phyloP scores from a whole-genome alignment of 2,329 filamentous ascomycete genomes.

The Alternaria tenuissima region DNA sequence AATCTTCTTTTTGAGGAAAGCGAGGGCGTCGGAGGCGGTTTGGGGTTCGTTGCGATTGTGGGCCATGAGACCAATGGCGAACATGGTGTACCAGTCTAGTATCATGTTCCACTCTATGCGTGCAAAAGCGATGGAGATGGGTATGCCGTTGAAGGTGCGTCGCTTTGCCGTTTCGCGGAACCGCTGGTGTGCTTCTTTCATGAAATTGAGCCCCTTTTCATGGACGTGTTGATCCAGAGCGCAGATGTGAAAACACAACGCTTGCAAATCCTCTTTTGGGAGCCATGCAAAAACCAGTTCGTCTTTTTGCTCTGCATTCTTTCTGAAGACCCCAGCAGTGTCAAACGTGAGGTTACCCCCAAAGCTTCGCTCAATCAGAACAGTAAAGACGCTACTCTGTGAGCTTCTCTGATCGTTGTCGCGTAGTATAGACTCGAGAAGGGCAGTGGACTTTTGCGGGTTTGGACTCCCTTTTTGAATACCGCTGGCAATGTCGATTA shows the following conservation, averaged over 20 bases:
- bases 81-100: constrained; percentile 72
- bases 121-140: constrained; percentile 32
- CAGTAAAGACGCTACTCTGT: constrained; percentile 50
- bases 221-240: constrained; percentile 64
- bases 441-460: constrained; percentile 65
- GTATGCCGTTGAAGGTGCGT: constrained; percentile 24
- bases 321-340: constrained; percentile 56
- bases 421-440: constrained; percentile 60
- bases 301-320: constrained; percentile 47
- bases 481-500: constrained; percentile 75
- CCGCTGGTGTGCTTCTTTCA: constrained; percentile 64
- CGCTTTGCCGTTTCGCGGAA: constrained; percentile 51
- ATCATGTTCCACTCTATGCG: constrained; percentile 70
- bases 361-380: constrained; percentile 51
- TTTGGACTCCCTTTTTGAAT: constrained; percentile 69
- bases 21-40: constrained; percentile 37
- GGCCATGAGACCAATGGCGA: constrained; percentile 74
- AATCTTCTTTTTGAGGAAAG: constrained; percentile 30
- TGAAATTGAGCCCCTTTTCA: constrained; percentile 64
- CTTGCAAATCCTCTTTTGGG: constrained; percentile 66
- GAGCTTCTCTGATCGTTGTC: constrained; percentile 49
- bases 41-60: constrained; percentile 76
- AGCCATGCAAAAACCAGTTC: constrained; percentile 67
- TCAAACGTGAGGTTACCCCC: constrained; percentile 48
- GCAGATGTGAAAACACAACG: constrained; percentile 66